Base-by-base conservation (phyloP, 2,329 filamentous ascomycete genomes). In the Akanthomyces uredinophilus region DNA sequence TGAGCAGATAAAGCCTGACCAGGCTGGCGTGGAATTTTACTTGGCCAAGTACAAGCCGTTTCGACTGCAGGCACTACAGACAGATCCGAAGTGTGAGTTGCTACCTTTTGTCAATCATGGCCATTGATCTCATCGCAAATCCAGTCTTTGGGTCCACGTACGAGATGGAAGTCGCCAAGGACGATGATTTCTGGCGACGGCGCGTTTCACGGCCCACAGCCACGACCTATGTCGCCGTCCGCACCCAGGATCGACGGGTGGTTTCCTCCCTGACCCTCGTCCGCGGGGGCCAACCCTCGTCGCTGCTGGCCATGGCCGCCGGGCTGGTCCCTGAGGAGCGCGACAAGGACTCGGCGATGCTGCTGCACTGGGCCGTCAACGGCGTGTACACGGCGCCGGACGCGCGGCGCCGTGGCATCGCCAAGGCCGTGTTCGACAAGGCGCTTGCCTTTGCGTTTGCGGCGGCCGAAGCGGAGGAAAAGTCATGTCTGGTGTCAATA, bases 301-400 rank as follows among this genome's bases (percentile, higher is more conserved):
- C 60, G 4, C 16, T 61, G 20, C 39, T 61, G 5, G 51, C 32
- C 18, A 56, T 61, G 51, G 29, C 53, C 10, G 32, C 49, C 10
- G 58, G 58, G 5, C 58, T 60, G 14, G 6, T 27, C 32, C 14
- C 41, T n/a, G 60, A 56, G 18, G 51, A 55, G 32, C 60, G 51
- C 52, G 60, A 61, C 44, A 46, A 39, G 41, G 51, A 61, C 35
- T 41, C 60, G 5, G 14, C 11, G 13, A 32, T 32, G 37, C 52
- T 61, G 22, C 35, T 61, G 43, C 60, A 61, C 51, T 61, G 44
- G 51, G 51, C 39, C 22, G 51, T 61, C 44, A 61, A 50, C 37
- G 60, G 43, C 41, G 60, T 61, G 43, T 56, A 61, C 60, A 61
- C 60, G 51, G 44, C 46, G 7, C 22, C 0, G 32, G 32, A 43